Evolutionary conservation across 371 early-diverging fungal species (phyloP).

Genomic region (Mucor mucedo): DNA sequence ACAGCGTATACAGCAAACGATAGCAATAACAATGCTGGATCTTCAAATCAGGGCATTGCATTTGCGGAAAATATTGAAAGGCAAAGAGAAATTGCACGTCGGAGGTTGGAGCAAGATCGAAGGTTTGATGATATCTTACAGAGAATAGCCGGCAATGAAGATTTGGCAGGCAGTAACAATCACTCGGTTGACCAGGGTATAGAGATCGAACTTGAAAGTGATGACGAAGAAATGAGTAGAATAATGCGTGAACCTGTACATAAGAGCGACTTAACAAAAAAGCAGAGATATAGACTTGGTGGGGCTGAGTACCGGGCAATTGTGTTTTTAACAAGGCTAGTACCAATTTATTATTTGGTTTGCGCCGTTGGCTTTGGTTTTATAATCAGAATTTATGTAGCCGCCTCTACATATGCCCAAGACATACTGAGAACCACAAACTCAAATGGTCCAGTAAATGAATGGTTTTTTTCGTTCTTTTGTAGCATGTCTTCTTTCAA

Average conservation of each 20-base stretch:
- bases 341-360: conserved; percentile 45
- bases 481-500: conserved; percentile 40
- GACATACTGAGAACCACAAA: conserved; percentile 30
- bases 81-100: conserved; percentile 47
- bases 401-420: conserved; percentile 38
- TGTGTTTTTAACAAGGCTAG: conserved; percentile 39
- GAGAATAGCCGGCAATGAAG: conserved; percentile 16
- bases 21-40: background rate
- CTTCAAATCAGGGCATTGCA: conserved; percentile 40
- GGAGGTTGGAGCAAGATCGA: conserved; percentile 39
- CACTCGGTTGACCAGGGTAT: conserved; percentile 2
- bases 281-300: conserved; percentile 50
- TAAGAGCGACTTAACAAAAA: conserved; percentile 48
- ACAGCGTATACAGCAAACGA: background rate
- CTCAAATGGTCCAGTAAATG: conserved; percentile 25
- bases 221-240: conserved; percentile 37
- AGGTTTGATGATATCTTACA: conserved; percentile 38
- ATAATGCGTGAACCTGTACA: conserved; percentile 48
- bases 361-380: conserved; percentile 37
- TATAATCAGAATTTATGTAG: conserved; percentile 38
- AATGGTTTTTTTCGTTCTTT: conserved; percentile 49
- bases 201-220: conserved; percentile 10
- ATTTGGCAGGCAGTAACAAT: background rate
- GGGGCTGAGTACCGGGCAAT: conserved; percentile 55
- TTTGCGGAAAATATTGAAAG: conserved; percentile 49